Percentiles rank a stretch among this genome's conserved stretches.
These are phyloP conservation scores for Mucor mucedo DNA, from an alignment of 371 early-diverging fungal genomes.

Conservation along the genomic window DNA sequence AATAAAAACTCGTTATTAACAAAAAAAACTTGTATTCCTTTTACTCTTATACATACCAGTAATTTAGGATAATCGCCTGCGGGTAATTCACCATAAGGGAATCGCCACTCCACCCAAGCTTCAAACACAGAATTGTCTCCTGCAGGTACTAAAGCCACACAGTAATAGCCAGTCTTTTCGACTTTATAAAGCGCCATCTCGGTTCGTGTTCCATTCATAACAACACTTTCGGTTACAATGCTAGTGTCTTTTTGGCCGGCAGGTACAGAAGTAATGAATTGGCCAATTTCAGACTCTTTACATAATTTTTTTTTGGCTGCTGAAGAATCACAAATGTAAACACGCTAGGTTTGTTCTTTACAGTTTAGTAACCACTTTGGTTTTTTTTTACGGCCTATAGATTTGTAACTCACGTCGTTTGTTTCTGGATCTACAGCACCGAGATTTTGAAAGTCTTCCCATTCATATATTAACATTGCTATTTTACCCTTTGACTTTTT, in stretches of 20 bases:
- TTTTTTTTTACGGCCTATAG: neutral
- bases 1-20: neutral
- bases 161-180: slow-evolving; percentile 75
- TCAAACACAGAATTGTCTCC: slow-evolving; percentile 47
- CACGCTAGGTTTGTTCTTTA: slow-evolving; percentile 25
- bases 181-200: slow-evolving; percentile 58
- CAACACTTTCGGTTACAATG: slow-evolving; percentile 43
- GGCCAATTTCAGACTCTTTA: slow-evolving; percentile 42
- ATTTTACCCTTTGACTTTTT: slow-evolving; percentile 47
- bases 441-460: slow-evolving; percentile 57
- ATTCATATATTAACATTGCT: slow-evolving; percentile 61
- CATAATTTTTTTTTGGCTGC: slow-evolving; percentile 56
- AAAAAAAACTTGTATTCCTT: neutral
- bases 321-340: slow-evolving; percentile 55
- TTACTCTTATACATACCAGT: slow-evolving; percentile 49
- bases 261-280: slow-evolving; percentile 46
- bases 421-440: slow-evolving; percentile 40
- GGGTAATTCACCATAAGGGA: slow-evolving; percentile 85
- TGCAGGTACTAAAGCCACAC: slow-evolving; percentile 55
- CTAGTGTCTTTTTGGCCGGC: slow-evolving; percentile 33
- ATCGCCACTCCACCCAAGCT: slow-evolving; percentile 71
- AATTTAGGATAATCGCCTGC: slow-evolving; percentile 88
- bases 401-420: slow-evolving; percentile 26
- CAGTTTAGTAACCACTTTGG: neutral
- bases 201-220: slow-evolving; percentile 31